Evolutionary conservation across 345 rosid species (phyloP).

Genomic region (Gossypium thurberi): DNA sequence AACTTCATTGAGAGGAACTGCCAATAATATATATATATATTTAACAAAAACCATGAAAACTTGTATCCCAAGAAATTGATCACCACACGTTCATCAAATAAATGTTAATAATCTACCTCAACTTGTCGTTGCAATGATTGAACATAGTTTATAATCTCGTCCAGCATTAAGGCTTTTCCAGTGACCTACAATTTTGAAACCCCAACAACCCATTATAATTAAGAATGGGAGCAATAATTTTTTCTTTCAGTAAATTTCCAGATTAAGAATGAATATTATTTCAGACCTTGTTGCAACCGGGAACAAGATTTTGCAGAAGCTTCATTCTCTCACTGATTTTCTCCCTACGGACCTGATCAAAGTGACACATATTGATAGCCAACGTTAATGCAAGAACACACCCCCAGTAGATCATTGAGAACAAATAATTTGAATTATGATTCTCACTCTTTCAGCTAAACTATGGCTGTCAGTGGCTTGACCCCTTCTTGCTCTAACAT

Average conservation of each 20-base stretch:
- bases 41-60: conserved; percentile 11
- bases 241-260: background rate
- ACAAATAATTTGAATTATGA: background rate
- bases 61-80: conserved; percentile 19
- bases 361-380: background rate
- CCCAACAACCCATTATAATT: background rate
- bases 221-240: background rate
- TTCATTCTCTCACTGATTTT: conserved; percentile 97
- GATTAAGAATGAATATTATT: background rate
- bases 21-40: conserved; percentile 5
- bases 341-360: conserved; percentile 72
- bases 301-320: conserved; percentile 93
- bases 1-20: conserved; percentile 96
- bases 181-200: conserved; percentile 43
- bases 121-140: conserved; percentile 92
- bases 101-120: conserved; percentile 51
- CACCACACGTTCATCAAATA: conserved; percentile 9
- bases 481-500: conserved; percentile 86
- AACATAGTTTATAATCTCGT: conserved; percentile 85
- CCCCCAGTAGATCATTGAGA: background rate
- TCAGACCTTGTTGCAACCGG: conserved; percentile 87
- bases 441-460: conserved; percentile 84
- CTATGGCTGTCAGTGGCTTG: conserved; percentile 99
- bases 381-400: conserved; percentile 3
- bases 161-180: conserved; percentile 84